Base-by-base conservation (phyloP, 768 basidiomycete genomes). In the Solioccasus polychromus region DNA sequence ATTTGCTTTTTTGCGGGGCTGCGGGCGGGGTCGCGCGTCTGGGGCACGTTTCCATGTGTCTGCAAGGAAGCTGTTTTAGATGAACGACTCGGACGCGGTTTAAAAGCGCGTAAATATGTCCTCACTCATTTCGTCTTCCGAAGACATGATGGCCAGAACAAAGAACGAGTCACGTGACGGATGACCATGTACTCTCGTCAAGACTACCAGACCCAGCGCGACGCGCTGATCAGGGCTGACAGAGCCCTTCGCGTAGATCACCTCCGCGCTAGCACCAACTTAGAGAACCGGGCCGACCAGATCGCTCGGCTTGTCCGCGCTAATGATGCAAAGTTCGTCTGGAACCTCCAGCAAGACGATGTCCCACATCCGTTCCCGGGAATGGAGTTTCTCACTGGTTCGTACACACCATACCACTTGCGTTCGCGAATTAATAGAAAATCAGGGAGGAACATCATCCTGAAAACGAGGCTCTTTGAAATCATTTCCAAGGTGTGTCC, bases 371-470 rank as follows among this genome's bases (percentile, higher is more conserved):
- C 81, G 1, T 88, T 85, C 52, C 85, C 85, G 18, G 87, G 87
- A 34, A 87, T 88, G 84, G 83, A 80, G 53, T 89, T 88, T 54
- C 64, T 88, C 51, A 88, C 82, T 32, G 83, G 84, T 82, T 47
- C 31, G 63, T 49, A 30, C 1, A 15, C 26, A 15, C n/a, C 30
- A 10, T 12, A 10, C 23, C n/a, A 17, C 17, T 15, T 3, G 19
- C 4, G 9, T 18, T 47, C 53, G 38, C 20, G 32, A 3, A 35
- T 36, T 18, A 2, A 31, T 10, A 25, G 11, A 29, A 35, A 5
- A 11, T 35, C 41, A 82, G 80, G 80, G 34, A 76, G 73, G 55
- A 61, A 58, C 35, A 72, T 82, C 35, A 85, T 88, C 30, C 61
- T 78, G 45, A 73, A 74, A 53, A 88, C 86, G 0, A 69, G 69